Conservation (phyloP, 2,329 filamentous ascomycete genomes). For the Pseudocercospora eumusae region DNA sequence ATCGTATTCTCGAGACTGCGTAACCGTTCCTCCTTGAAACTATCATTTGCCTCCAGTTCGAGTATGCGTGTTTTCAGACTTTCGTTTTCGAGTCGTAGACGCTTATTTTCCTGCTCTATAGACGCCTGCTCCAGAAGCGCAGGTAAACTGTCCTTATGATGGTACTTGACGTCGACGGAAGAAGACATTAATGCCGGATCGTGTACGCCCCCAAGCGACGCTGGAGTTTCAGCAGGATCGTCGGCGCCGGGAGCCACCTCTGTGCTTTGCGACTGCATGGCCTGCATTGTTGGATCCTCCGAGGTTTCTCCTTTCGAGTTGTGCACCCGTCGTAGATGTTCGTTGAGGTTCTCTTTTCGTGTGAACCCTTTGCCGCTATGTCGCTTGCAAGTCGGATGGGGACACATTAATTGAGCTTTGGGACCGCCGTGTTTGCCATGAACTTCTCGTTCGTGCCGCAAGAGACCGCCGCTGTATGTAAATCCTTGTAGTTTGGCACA, state of each 20-base stretch:
- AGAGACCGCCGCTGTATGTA: conserved; percentile 87
- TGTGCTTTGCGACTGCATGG: conserved; percentile 16
- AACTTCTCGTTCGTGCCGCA: conserved; percentile 90
- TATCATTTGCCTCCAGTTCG: conserved; percentile 27
- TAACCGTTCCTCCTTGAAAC: conserved; percentile 12
- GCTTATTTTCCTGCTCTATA: conserved; percentile 41
- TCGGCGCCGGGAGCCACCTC: conserved; percentile 23
- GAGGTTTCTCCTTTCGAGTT: conserved; percentile 28
- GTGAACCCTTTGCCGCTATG: conserved; percentile 88
- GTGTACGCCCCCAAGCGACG: conserved; percentile 9
- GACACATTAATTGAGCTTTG: conserved; percentile 84
- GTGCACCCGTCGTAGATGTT: conserved; percentile 90
- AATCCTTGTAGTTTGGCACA: conserved; percentile 93
- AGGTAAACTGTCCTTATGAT: conserved; percentile 4
- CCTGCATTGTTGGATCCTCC: conserved; percentile 16
- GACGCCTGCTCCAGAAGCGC: conserved; percentile 4
- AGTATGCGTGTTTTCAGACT: conserved; percentile 43
- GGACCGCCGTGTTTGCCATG: conserved; percentile 87
- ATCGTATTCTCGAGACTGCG: conserved; percentile 20
- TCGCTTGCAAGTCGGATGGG: conserved; percentile 83
- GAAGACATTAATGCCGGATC: conserved; percentile 16
- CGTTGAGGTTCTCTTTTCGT: conserved; percentile 88
- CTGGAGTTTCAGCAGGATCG: conserved; percentile 27
- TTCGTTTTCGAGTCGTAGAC: conserved; percentile 45
- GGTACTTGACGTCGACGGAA: conserved; percentile 6